Percentiles rank a stretch among this genome's conserved stretches.
Conservation (phyloP, 176 grass and related monocot species). For the Tillandsia leiboldiana region DNA sequence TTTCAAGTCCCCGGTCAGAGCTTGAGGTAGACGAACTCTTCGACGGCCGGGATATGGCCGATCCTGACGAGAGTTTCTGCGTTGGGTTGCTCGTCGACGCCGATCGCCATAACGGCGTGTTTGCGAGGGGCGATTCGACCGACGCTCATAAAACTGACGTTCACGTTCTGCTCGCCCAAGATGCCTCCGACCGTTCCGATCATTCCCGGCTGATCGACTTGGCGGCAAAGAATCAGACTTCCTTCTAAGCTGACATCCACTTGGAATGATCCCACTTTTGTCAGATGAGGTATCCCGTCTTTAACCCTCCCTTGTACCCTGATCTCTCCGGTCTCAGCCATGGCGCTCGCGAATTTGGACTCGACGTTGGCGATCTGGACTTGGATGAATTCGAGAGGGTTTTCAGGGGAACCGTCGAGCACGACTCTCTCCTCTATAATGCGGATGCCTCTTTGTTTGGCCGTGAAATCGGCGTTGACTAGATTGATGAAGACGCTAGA, state of each 20-base stretch:
- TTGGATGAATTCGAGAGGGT: conserved; percentile 60
- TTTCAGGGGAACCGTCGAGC: conserved; percentile 59
- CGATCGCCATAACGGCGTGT: conserved; percentile 72
- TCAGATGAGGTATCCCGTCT: conserved; percentile 64
- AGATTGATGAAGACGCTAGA: conserved; percentile 74
- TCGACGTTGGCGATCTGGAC: conserved; percentile 66
- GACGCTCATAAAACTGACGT: conserved; percentile 92
- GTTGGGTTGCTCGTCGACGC: conserved; percentile 59
- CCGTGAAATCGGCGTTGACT: conserved; percentile 77
- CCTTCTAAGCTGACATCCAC: conserved; percentile 80
- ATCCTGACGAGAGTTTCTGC: conserved; percentile 58
- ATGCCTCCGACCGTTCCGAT: conserved; percentile 60
- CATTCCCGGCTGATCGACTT: conserved; percentile 85
- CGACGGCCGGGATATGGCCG: conserved; percentile 61
- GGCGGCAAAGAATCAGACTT: conserved; percentile 78
- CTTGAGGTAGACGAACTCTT: conserved; percentile 90
- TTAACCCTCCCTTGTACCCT: conserved; percentile 62
- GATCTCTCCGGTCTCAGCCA: conserved; percentile 44
- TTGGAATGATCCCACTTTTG: conserved; percentile 65
- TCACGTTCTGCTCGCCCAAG: conserved; percentile 67
- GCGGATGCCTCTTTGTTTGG: conserved; percentile 71
- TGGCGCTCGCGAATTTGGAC: conserved; percentile 68
- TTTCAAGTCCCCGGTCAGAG: conserved; percentile 12
- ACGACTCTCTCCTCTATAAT: conserved; percentile 64
- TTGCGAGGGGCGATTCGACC: conserved; percentile 58